phyloP scores from a whole-genome alignment of 2,329 filamentous ascomycete genomes.

The Dothiorella sarmentorum region DNA sequence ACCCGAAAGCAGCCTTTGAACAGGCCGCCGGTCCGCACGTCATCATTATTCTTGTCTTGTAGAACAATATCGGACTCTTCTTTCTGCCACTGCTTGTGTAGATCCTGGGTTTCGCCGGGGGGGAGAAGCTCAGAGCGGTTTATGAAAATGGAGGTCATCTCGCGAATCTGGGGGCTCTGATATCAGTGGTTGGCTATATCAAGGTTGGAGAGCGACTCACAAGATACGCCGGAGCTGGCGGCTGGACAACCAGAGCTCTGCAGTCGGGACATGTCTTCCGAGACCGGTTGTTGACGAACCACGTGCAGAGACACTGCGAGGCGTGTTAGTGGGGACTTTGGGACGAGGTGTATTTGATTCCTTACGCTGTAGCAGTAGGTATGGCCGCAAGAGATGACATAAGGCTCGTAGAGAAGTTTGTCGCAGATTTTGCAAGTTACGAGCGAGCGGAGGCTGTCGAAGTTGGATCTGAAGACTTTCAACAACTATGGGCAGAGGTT shows the following conservation, averaged over 20 bases:
- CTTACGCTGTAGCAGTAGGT: conserved; percentile 67
- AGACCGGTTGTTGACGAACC: conserved; percentile 51
- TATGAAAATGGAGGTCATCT: conserved; percentile 62
- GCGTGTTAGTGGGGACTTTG: conserved; percentile 26
- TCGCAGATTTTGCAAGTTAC: conserved; percentile 68
- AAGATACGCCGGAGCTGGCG: conserved; percentile 63
- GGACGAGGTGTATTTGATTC: conserved; percentile 28
- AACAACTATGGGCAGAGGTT: conserved; percentile 34
- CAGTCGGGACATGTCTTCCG: conserved; percentile 69
- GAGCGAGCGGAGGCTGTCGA: conserved; percentile 58
- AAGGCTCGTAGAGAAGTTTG: conserved; percentile 66
- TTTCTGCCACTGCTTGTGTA: conserved; percentile 55
- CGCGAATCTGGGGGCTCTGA: conserved; percentile 46
- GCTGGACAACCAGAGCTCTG: conserved; percentile 54
- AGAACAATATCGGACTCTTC: conserved; percentile 61
- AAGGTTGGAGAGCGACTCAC: conserved; percentile 24
- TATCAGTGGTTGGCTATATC: conserved; percentile 40
- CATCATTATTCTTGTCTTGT: conserved; percentile 54
- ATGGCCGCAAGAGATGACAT: conserved; percentile 64
- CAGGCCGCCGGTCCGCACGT: conserved; percentile 53
- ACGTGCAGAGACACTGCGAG: conserved; percentile 54
- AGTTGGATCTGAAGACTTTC: conserved; percentile 46
- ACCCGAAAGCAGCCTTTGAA: conserved; percentile 60
- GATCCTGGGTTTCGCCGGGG: conserved; percentile 59
- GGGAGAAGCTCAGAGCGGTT: conserved; percentile 59